Conservation (phyloP, 2,329 filamentous ascomycete species). For the Neocatenulostroma microsporum region DNA sequence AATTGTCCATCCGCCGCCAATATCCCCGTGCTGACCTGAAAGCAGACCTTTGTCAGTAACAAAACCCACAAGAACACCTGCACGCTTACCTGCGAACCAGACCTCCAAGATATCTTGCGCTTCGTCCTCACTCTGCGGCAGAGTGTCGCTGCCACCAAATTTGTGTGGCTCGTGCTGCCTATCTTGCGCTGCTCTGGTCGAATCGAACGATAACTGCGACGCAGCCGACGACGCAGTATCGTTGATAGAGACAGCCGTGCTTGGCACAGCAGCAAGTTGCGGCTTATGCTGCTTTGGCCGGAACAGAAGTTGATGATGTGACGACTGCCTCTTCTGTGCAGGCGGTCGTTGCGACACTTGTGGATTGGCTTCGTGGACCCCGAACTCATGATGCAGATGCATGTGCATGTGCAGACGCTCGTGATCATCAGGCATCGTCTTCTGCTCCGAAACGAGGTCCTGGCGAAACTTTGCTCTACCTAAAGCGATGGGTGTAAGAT, state of each 20-base stretch:
- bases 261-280: background rate
- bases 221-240: constrained; percentile 21
- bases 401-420: background rate
- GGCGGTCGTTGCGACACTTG: background rate
- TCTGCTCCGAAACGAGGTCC: constrained; percentile 52
- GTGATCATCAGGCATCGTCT: constrained; percentile 19
- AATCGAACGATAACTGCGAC: constrained; percentile 21
- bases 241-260: background rate
- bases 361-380: background rate
- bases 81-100: constrained; percentile 73
- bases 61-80: too few species aligned
- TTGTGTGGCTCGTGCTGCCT: constrained; percentile 20
- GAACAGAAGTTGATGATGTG: constrained; percentile 1
- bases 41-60: background rate
- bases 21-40: constrained; percentile 44
- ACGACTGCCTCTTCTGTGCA: constrained; percentile 5
- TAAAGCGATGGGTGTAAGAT: too few species aligned
- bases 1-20: constrained; percentile 13
- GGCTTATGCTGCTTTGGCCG: background rate
- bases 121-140: constrained; percentile 20
- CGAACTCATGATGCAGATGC: background rate
- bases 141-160: constrained; percentile 19
- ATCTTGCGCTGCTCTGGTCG: constrained; percentile 9
- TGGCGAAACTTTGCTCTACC: constrained; percentile 68
- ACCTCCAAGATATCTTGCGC: constrained; percentile 70